Evolutionary conservation across 2,329 filamentous ascomycete genomes (phyloP).

Genomic region (Didymella glomerata): DNA sequence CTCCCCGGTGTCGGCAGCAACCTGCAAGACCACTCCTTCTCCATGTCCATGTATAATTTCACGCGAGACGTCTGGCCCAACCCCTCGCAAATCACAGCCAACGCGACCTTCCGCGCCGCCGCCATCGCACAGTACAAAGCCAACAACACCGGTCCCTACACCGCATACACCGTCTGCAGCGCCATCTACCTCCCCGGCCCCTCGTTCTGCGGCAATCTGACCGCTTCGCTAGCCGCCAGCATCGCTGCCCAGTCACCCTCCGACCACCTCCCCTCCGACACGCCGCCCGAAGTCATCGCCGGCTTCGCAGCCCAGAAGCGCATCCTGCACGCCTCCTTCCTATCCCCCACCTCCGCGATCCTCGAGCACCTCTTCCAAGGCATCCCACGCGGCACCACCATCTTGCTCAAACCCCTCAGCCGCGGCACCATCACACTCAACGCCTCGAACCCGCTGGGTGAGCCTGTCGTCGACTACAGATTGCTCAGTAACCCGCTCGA

Average conservation of each 20-base stretch:
- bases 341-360: constrained; percentile 4
- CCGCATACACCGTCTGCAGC: constrained; percentile 10
- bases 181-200: constrained; percentile 11
- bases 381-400: constrained; percentile 5
- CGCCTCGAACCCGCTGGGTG: constrained; percentile 34
- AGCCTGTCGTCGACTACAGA: constrained; percentile 41
- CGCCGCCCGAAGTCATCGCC: background rate
- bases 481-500: constrained; percentile 42
- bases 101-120: constrained; percentile 20
- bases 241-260: background rate
- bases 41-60: constrained; percentile 7
- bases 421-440: constrained; percentile 46
- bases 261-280: background rate
- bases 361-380: constrained; percentile 14
- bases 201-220: constrained; percentile 1
- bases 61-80: constrained; percentile 12
- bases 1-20: constrained; percentile 42
- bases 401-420: constrained; percentile 33
- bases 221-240: background rate
- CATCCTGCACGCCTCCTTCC: constrained; percentile 2
- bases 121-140: constrained; percentile 9
- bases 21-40: constrained; percentile 36
- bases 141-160: constrained; percentile 10
- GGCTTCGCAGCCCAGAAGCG: constrained; percentile 7
- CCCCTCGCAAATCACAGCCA: constrained; percentile 12